phyloP scores from a whole-genome alignment of 2,329 filamentous ascomycete genomes.

The Paraconiothyrium brasiliense region DNA sequence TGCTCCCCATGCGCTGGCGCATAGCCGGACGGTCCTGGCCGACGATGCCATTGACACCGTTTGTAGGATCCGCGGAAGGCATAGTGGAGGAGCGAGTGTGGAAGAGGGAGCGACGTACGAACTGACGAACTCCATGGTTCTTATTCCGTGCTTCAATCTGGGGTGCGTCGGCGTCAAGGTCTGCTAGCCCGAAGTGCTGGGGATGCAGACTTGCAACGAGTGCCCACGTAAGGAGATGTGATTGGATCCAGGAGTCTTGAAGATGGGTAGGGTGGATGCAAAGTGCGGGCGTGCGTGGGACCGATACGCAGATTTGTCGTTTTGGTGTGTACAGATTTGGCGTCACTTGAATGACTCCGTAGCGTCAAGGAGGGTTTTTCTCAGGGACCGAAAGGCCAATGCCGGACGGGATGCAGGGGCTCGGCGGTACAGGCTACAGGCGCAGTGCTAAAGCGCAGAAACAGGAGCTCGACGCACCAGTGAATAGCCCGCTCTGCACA shows the following conservation, averaged over 20 bases:
- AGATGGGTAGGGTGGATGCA: conserved; percentile 27
- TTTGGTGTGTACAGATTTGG: conserved; percentile 41
- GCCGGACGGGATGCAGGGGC: conserved; percentile 23
- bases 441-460: neutral
- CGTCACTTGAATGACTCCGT: conserved; percentile 23
- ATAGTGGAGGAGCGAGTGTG: conserved; percentile 27
- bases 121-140: conserved; percentile 53
- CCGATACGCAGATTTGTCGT: conserved; percentile 40
- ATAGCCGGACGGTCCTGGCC: conserved; percentile 27
- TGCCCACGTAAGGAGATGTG: conserved; percentile 36
- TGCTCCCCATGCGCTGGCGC: conserved; percentile 41
- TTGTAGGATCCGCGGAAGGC: conserved; percentile 32
- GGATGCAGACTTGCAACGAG: conserved; percentile 29
- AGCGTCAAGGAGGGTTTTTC: conserved; percentile 41
- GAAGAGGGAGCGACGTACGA: conserved; percentile 44
- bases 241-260: conserved; percentile 32
- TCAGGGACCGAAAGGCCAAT: conserved; percentile 33
- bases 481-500: neutral
- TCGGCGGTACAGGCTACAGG: conserved; percentile 7
- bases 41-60: conserved; percentile 27
- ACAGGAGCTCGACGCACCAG: neutral
- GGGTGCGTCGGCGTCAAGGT: conserved; percentile 30
- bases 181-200: conserved; percentile 28
- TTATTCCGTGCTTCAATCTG: conserved; percentile 38
- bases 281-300: conserved; percentile 30